phyloP scores from a whole-genome alignment of 495 filamentous ascomycete species.

The Chaetomium cochliodes region DNA sequence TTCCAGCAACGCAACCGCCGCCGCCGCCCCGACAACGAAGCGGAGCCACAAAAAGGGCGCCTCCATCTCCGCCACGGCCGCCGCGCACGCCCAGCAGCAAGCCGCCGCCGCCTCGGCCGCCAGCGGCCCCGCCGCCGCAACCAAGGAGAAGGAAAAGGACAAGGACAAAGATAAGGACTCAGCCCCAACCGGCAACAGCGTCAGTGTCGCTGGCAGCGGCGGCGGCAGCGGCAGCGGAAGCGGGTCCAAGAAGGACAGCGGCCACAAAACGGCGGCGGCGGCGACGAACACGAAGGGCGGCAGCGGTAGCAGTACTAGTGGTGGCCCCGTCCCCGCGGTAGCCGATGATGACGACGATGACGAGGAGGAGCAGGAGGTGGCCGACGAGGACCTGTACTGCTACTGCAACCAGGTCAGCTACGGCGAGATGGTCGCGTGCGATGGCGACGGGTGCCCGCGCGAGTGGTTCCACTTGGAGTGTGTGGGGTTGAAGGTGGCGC shows the following conservation, averaged over 20 bases:
- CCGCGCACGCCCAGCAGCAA: conserved; percentile 9
- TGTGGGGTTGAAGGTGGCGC: conserved; percentile 82
- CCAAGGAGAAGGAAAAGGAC: conserved; percentile 9
- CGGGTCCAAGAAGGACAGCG: conserved; percentile 1
- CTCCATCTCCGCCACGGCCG: conserved; percentile 39
- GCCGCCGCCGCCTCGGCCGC: neutral
- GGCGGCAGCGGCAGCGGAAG: neutral
- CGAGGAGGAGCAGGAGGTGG: conserved; percentile 58
- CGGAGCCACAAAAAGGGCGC: conserved; percentile 69
- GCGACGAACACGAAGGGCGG: neutral
- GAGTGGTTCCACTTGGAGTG: conserved; percentile 98
- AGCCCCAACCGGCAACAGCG: neutral
- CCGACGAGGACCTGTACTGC: conserved; percentile 59
- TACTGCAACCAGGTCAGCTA: conserved; percentile 92
- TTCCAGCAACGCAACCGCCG: conserved; percentile 32
- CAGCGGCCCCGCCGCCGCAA: neutral
- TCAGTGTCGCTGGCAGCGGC: neutral
- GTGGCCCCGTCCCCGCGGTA: conserved; percentile 59
- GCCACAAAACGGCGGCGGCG: neutral
- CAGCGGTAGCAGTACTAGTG: conserved; percentile 32
- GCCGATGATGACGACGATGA: conserved; percentile 67
- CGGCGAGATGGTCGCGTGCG: conserved; percentile 98
- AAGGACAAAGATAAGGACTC: conserved; percentile 20
- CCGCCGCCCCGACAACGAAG: conserved; percentile 43
- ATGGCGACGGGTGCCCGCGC: conserved; percentile 76